Base-by-base conservation (phyloP, 345 rosid species). In the Syzygium aqueum region DNA sequence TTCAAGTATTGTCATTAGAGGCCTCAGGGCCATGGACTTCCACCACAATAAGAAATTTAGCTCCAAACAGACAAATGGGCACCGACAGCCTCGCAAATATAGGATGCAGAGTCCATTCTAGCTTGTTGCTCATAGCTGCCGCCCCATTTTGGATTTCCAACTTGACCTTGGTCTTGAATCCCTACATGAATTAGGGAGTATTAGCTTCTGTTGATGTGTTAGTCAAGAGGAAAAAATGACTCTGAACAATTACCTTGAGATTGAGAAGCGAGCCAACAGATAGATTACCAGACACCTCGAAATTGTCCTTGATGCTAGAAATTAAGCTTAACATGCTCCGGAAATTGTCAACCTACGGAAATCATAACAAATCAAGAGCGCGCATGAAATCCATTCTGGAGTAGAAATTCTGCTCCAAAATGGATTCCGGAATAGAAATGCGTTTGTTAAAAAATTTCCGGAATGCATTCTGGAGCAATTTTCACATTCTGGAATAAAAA, bases 271-370 rank as follows among this genome's bases (percentile, higher is more conserved):
- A 49, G 95, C 87, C 98, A 91, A 97, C 96, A 92, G 93, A 97
- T 80, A 96, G 97, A 91, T 96, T 97, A 89, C 98, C 97, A 67
- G 96, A 86, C 85, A 97, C 99, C 94, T 95, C 94, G 53, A 97
- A 96, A 91, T 93, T 93, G 80, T 97, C 98, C 23, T 96, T 92
- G 85, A 96, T 92, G 85, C 98, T 97, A 22, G 98, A 97, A 89
- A 95, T 95, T 23, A 98, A 92, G 91, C 46, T 95, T 95, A 96
- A 96, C 63, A 97, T 92, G 84, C 95, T 89, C 94, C 95, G 91
- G 93, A 96, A 97, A 90, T 87, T 93, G 73, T 92, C 90, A 84
- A 97, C 99, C 99, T 96, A 93, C 84, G 59, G 3, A 78, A 9
- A 40, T 49, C 22, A 56, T 33, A 17, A 84, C 54, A 73, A 51